These are phyloP conservation scores for Nakazawaea laoshanensis DNA, from an alignment of 805 yeast genomes.

Conservation along the genomic window DNA sequence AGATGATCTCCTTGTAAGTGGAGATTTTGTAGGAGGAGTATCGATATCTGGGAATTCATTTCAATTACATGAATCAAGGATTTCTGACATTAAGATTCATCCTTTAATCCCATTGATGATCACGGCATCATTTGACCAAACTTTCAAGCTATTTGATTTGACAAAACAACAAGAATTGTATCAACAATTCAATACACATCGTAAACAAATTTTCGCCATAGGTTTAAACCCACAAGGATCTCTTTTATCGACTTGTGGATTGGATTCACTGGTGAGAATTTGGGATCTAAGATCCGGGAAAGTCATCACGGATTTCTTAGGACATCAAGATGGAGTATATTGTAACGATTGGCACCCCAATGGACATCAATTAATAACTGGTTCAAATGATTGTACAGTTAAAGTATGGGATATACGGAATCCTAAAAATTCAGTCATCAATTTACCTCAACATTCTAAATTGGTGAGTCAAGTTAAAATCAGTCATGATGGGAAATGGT, in stretches of 20 bases:
- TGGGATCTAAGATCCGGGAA: constrained; percentile 88
- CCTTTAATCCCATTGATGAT: constrained; percentile 48
- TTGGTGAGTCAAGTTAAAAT: constrained; percentile 61
- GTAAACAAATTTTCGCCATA: constrained; percentile 57
- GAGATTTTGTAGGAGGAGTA: too few relatives aligned
- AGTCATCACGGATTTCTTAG: constrained; percentile 45
- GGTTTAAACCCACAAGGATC: constrained; percentile 74
- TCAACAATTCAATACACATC: constrained; percentile 75
- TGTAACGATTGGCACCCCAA: constrained; percentile 66
- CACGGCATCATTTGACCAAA: constrained; percentile 72
- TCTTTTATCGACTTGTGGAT: constrained; percentile 65
- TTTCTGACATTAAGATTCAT: constrained; percentile 55
- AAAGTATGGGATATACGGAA: constrained; percentile 82
- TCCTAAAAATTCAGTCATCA: constrained; percentile 24
- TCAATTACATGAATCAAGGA: constrained; percentile 40
- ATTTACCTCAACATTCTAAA: constrained; percentile 67
- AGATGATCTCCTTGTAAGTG: too few relatives aligned
- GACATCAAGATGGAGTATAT: constrained; percentile 69
- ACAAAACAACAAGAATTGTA: constrained; percentile 38
- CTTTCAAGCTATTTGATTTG: constrained; percentile 88
- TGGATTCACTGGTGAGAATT: constrained; percentile 61
- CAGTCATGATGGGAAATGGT: constrained; percentile 23
- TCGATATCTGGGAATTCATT: too few relatives aligned
- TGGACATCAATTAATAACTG: constrained; percentile 73
- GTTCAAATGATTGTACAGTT: constrained; percentile 73